phyloP scores from a whole-genome alignment of 2,329 filamentous ascomycete genomes.

The Exserohilum turcica region DNA sequence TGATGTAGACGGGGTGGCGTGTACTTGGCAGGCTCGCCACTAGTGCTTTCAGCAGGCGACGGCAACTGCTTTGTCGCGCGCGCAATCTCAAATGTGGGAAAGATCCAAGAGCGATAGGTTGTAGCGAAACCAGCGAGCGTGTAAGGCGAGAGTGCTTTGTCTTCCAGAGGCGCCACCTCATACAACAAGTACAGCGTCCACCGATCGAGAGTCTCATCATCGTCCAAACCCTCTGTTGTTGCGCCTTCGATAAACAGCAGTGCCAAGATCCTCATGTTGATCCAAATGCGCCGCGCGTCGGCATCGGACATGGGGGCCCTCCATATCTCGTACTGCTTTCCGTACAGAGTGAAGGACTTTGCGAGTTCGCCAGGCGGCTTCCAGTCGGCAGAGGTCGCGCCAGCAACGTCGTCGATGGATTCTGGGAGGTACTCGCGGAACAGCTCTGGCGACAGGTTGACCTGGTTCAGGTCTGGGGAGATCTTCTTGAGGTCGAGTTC shows the following conservation, averaged over 20 bases:
- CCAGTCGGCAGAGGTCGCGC: conserved; percentile 50
- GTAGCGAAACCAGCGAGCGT: conserved; percentile 88
- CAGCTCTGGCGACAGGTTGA: conserved; percentile 67
- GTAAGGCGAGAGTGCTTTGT: conserved; percentile 56
- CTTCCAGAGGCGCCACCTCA: conserved; percentile 41
- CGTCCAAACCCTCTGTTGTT: conserved; percentile 72
- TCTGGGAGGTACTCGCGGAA: conserved; percentile 51
- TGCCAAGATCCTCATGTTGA: conserved; percentile 81
- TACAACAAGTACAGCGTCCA: conserved; percentile 89
- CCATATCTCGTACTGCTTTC: conserved; percentile 82
- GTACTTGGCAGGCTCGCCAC: conserved; percentile 50
- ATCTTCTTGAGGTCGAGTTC: conserved; percentile 73
- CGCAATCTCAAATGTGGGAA: conserved; percentile 54
- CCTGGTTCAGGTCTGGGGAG: conserved; percentile 64
- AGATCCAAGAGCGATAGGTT: conserved; percentile 81
- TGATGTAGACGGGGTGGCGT: conserved; percentile 32
- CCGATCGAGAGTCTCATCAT: conserved; percentile 72
- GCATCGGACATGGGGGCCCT: conserved; percentile 73
- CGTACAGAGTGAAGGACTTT: conserved; percentile 64
- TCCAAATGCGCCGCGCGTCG: conserved; percentile 71
- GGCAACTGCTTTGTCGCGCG: conserved; percentile 44
- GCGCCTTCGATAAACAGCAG: conserved; percentile 93
- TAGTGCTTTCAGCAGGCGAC: conserved; percentile 34
- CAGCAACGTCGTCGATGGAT: conserved; percentile 50
- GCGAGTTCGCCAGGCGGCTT: conserved; percentile 78